Percentiles rank a stretch among this genome's conserved stretches.
Evolutionary conservation across 495 filamentous ascomycete genomes (phyloP).

Genomic region (Clavariopsis aquatica): DNA sequence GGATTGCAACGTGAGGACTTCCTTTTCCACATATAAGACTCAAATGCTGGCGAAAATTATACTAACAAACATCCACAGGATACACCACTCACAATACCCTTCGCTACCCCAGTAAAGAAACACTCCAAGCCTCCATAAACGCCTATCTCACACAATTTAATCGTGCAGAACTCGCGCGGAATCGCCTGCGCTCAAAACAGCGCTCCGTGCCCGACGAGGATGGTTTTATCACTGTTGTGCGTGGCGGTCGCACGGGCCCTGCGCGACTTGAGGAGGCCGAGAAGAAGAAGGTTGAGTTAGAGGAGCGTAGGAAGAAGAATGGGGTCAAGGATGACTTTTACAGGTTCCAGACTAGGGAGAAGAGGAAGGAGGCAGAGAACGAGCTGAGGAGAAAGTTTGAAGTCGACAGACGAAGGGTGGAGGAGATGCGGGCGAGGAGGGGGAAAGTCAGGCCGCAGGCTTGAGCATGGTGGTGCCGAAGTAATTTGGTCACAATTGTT

Average conservation of each 20-base stretch:
- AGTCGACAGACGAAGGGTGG: slow-evolving; percentile 63
- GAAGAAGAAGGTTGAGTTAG: slow-evolving; percentile 69
- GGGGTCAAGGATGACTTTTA: slow-evolving; percentile 77
- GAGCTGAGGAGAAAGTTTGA: slow-evolving; percentile 68
- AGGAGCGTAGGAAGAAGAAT: slow-evolving; percentile 68
- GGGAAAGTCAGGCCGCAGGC: slow-evolving; percentile 47
- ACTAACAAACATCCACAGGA: slow-evolving; percentile 42
- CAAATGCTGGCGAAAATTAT: neutral
- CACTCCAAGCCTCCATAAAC: slow-evolving; percentile 70
- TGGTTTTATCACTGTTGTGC: slow-evolving; percentile 88
- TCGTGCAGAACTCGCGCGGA: slow-evolving; percentile 61
- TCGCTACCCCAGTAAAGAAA: slow-evolving; percentile 64
- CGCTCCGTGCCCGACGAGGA: slow-evolving; percentile 86
- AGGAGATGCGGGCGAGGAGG: slow-evolving; percentile 59
- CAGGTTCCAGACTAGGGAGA: slow-evolving; percentile 88
- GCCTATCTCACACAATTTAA: slow-evolving; percentile 77
- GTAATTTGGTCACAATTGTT: too few relatives aligned
- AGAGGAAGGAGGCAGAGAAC: slow-evolving; percentile 76
- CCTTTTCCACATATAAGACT: neutral
- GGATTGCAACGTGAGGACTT: slow-evolving; percentile 28
- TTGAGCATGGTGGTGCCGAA: too few relatives aligned
- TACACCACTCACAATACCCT: slow-evolving; percentile 67
- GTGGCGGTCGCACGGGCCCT: slow-evolving; percentile 72
- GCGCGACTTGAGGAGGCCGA: slow-evolving; percentile 74
- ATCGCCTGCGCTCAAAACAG: slow-evolving; percentile 60